Evolutionary conservation across 1,284 basidiomycete species (phyloP).

Genomic region (Wallemia mellicola): DNA sequence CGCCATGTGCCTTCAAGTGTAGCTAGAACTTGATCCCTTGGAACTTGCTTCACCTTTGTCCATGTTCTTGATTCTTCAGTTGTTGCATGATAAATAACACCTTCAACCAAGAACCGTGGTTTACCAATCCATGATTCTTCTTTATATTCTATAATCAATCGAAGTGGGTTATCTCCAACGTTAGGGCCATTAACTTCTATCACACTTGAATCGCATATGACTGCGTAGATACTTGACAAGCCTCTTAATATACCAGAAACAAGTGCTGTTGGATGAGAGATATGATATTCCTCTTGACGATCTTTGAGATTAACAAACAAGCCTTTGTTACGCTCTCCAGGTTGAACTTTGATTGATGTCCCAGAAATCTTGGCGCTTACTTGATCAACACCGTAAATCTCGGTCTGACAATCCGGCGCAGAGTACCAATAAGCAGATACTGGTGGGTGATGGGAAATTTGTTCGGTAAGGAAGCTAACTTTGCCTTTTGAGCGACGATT

Average conservation of each 20-base stretch:
- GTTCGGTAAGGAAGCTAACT: slow-evolving; percentile 26
- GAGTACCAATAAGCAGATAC: slow-evolving; percentile 60
- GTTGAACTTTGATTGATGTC: slow-evolving; percentile 42
- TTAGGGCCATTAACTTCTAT: slow-evolving; percentile 25
- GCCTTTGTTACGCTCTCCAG: slow-evolving; percentile 60
- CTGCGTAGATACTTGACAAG: slow-evolving; percentile 49
- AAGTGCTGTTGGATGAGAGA: slow-evolving; percentile 62
- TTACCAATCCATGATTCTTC: slow-evolving; percentile 89
- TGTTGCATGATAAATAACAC: slow-evolving; percentile 56
- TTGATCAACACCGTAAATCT: slow-evolving; percentile 51
- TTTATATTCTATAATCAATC: slow-evolving; percentile 73
- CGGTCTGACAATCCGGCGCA: slow-evolving; percentile 40
- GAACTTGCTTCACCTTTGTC: slow-evolving; percentile 73
- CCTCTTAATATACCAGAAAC: slow-evolving; percentile 79
- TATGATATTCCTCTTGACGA: slow-evolving; percentile 35
- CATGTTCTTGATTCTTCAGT: slow-evolving; percentile 30
- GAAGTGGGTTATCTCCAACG: slow-evolving; percentile 27
- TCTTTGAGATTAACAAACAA: slow-evolving; percentile 48
- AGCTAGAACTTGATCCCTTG: slow-evolving; percentile 41
- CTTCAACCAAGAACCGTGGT: slow-evolving; percentile 63
- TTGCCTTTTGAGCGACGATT: not conserved
- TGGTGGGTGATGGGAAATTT: slow-evolving; percentile 88
- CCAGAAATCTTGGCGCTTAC: slow-evolving; percentile 69
- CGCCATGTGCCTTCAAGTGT: slow-evolving; percentile 71
- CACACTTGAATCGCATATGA: slow-evolving; percentile 29